These are phyloP conservation scores for Magnolia kwangsiensis DNA, from an alignment of 164 flowering plant genomes.

Conservation along the genomic window DNA sequence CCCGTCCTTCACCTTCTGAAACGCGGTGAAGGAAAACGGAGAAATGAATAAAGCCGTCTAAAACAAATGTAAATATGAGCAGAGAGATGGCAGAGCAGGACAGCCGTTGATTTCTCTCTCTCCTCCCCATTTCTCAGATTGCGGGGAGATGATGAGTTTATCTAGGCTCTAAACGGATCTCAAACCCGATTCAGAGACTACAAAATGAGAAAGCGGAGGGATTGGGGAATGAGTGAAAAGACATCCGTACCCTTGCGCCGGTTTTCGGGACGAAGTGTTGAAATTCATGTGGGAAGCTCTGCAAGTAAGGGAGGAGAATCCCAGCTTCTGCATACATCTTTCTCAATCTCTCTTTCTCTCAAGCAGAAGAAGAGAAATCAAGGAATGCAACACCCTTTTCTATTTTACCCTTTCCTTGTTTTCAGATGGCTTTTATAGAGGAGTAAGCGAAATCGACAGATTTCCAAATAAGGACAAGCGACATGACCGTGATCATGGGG, in stretches of 20 bases:
- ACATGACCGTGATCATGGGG: not conserved
- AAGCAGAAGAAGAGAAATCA: not conserved
- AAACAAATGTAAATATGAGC: no score
- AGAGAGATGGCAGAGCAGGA: not conserved
- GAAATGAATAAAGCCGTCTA: no score
- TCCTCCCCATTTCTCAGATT: not conserved
- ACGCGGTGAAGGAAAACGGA: no score
- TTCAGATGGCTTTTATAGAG: not conserved
- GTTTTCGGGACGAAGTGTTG: slow-evolving; percentile 11
- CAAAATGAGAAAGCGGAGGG: no score
- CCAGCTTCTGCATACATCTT: slow-evolving; percentile 30
- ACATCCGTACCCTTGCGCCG: slow-evolving; percentile 13
- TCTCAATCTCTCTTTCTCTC: not conserved
- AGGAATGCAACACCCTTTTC: not conserved
- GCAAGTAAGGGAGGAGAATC: slow-evolving; percentile 20
- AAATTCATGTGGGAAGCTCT: slow-evolving; percentile 18
- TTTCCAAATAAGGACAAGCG: slow-evolving; percentile 3
- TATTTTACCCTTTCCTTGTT: not conserved
- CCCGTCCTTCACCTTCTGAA: no score
- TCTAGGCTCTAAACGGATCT: no score
- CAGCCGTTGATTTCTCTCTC: not conserved
- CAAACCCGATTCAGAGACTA: no score
- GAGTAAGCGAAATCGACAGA: not conserved
- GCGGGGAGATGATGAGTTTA: not conserved
- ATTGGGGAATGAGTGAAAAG: not conserved